Evolutionary conservation across 139 green algal species (phyloP), one percentile per base, ranked within the genome.

Genomic region (Picochlorum sp.): DNA sequence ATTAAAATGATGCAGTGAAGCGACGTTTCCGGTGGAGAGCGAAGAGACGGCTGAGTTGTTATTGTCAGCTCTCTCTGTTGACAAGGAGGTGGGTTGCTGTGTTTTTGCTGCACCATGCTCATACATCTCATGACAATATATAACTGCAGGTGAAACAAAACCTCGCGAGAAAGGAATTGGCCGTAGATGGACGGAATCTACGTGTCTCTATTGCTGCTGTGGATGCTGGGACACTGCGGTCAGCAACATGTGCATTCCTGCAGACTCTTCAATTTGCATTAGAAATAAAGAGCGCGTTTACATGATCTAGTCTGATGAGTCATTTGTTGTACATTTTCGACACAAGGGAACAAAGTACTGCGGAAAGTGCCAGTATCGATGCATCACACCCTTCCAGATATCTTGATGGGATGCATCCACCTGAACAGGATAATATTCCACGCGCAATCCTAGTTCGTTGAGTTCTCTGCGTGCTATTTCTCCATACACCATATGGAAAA

Each of bases 401-500:
- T 79, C 65, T 11, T 76, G 67, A 1, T 80, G 77, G 18, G 81
- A 65, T 4, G 68, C 73, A 26, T 89, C 69, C 15, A 95, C 85
- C 1, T 78, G 68, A 56, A 96, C 61, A 3, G 76, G 62, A 28
- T 87, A 57, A 62, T 88, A 96, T 18, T 67, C 55, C 1, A 81
- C 86, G 11, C 50, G 41, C 9, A 97, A 59, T 9, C 84, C 88
- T 45, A 92, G 56, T 10, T 51, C 24, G 52, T 30, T 37, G 37
- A 90, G 66, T 67, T 91, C 83, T 2, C 66, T 44, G 34, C 73
- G 60, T 2, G 71, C 76, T 37, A 90, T 62, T 16, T 74, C 65
- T 54, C 80, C 80, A 49, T 88, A 92, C 28, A 98, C 92, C 16
- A 78, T 72, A 63, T 97, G 89, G 75, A 97, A 86, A 57, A 91